phyloP scores from a whole-genome alignment of 768 basidiomycete genomes.

The Lentinula edodes region DNA sequence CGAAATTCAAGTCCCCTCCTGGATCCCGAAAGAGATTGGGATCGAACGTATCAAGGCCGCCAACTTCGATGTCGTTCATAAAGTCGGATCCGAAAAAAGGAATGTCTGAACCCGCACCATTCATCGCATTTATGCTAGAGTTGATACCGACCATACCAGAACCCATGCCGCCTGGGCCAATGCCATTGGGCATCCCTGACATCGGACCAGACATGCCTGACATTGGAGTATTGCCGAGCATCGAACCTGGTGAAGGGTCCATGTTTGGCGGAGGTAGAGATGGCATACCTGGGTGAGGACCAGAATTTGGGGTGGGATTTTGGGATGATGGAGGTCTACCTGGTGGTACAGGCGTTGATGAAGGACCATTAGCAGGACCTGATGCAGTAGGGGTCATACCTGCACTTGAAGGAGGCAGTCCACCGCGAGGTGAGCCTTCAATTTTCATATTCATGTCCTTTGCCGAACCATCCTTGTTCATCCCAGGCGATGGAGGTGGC shows the following conservation, averaged over 20 bases:
- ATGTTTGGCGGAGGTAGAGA: not conserved
- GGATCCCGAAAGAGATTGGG: constrained; percentile 29
- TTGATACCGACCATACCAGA: not conserved
- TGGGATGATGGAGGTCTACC: constrained; percentile 10
- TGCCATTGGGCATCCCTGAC: not conserved
- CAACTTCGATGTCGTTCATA: constrained; percentile 33
- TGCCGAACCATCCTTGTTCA: constrained; percentile 22
- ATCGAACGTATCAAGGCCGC: constrained; percentile 35
- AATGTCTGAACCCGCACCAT: not conserved
- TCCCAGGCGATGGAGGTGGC: constrained; percentile 50
- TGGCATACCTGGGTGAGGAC: constrained; percentile 4
- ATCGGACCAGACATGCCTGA: not conserved
- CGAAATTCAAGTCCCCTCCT: constrained; percentile 55
- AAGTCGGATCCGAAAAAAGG: constrained; percentile 33
- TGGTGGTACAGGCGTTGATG: constrained; percentile 10
- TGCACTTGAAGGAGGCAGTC: constrained; percentile 17
- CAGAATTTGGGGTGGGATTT: constrained; percentile 16
- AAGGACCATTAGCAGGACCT: constrained; percentile 13
- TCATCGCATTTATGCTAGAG: not conserved
- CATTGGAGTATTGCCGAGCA: not conserved
- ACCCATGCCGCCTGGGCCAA: not conserved
- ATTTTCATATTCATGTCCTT: constrained; percentile 20
- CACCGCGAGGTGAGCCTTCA: constrained; percentile 40
- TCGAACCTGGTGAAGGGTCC: not conserved
- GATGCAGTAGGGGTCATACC: constrained; percentile 20